Conservation (phyloP, 2,329 filamentous ascomycete species). For the Clarireedia hainanense region DNA sequence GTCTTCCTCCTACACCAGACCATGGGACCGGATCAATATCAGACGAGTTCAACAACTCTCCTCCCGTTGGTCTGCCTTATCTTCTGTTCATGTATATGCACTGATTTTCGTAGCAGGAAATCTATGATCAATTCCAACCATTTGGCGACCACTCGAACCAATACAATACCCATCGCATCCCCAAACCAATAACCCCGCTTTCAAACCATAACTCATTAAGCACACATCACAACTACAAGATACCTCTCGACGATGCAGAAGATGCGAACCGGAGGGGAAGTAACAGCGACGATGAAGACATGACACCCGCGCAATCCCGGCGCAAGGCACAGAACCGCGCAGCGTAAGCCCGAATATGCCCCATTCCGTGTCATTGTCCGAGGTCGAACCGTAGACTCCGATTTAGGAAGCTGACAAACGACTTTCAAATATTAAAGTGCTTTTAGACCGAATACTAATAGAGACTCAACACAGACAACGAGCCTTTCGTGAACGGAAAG, state of each 20-base stretch:
- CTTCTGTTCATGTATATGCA: not conserved
- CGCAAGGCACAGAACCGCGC: conserved; percentile 66
- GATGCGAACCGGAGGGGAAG: conserved; percentile 27
- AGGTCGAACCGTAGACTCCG: not conserved
- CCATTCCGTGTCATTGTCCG: not conserved
- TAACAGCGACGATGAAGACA: conserved; percentile 40
- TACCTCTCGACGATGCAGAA: conserved; percentile 21
- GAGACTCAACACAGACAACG: conserved; percentile 59
- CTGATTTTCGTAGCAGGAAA: conserved; percentile 23
- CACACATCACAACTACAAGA: conserved; percentile 20
- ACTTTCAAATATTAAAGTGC: not conserved
- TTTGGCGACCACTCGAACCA: conserved; percentile 25
- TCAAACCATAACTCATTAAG: conserved; percentile 24
- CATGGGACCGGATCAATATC: conserved; percentile 31
- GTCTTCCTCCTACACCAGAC: conserved; percentile 34
- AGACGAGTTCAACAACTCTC: conserved; percentile 39
- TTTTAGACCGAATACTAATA: not conserved
- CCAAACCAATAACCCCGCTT: conserved; percentile 22
- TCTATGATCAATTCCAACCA: conserved; percentile 24
- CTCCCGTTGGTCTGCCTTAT: conserved; percentile 28
- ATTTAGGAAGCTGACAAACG: not conserved
- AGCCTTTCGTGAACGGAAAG: conserved; percentile 92
- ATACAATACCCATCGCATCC: conserved; percentile 11
- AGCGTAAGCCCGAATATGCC: conserved; percentile 47
- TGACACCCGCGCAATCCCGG: conserved; percentile 48